Evolutionary conservation across 306 rosid genomes (phyloP), one percentile per base, ranked within the genome.

Genomic region (Fagus sylvatica): DNA sequence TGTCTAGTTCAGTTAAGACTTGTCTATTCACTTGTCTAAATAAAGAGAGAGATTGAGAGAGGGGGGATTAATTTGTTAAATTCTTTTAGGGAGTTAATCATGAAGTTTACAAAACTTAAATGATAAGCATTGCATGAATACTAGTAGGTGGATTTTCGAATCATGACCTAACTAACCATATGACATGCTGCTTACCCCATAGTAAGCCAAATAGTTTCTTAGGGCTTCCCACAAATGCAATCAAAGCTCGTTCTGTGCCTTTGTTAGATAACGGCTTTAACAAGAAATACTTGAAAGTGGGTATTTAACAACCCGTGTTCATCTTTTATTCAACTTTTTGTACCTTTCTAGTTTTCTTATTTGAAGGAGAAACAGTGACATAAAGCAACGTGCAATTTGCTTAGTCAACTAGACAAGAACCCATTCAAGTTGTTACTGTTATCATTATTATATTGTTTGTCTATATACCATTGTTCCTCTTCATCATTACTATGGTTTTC

Each of bases 131-230:
- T 73, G 61, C 71, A 55, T 22, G 28, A 22, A 13, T 40, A 51
- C 62, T 65, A 59, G 84, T 87, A 72, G 85, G 84, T 88, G 82
- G 64, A 84, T 79, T 78, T 85, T 79, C 56, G 59, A 81, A 80
- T 68, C 82, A 85, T 70, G 86, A 93, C 93, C 98, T 82, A 91
- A 91, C 98, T 56, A 87, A 79, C 83, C 85, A 34, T 15, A 77
- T 74, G 96, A 89, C 96, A 78, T 88, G 76, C 55, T 71, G 90
- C 96, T 90, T 73, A 93, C 90, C 90, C 80, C 13, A 64, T 32
- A 72, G 60, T 54, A n/a, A 66, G 37, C 32, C 39, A 48, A 55
- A 64, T 3, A 13, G 19, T 57, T 71, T 49, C 12, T 5, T 34
- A 13, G 9, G 37, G 54, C 73, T 72, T 61, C 53, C 49, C 70